Evolutionary conservation across 345 rosid species (phyloP), one percentile per base, ranked within the genome.

Genomic region (Hypericum perforatum): DNA sequence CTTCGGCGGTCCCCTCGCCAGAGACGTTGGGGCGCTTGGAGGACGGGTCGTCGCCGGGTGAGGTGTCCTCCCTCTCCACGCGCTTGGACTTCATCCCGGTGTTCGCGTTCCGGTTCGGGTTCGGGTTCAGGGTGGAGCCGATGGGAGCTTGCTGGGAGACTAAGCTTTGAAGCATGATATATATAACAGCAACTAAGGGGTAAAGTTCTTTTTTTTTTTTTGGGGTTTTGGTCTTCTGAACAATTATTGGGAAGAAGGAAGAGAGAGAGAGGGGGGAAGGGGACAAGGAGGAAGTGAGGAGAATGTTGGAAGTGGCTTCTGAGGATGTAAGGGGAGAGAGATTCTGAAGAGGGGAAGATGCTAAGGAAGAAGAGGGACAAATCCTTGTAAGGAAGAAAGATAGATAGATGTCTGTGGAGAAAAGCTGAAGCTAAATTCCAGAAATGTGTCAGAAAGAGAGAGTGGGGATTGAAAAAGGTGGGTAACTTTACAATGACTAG

Each of bases 151-250:
- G 82, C 32, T 22, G 32, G 63, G 77, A 71, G 40, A 74, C 63
- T 45, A 77, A 66, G 68, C 81, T 77, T 43, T 71, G 83, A 67
- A 82, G 74, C 89, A 83, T 83, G 76, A 73, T 77, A 70, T 64
- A 22, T 16, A 11, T 43, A 57, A 13, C 45, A 56, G 32, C 32
- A 22, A 22, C 32, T 22, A 22, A 22, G 32, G 32, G 4, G 32
- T 22, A 4, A 4, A 22, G 32, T 22, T 22, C 4, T 22, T 22
- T 22, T 1, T 1, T 22, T 22, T 22, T 22, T 1, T 22, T 22
- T 22, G 1, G 32, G 32, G 32, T 22, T 22, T 22, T 22, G 32
- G 32, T 22, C 32, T 22, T 22, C 1, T n/a, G 4, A 22, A 22
- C 32, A 22, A 22, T 22, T 22, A 22, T 22, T 14, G 8, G 53